Evolutionary conservation across 2,329 filamentous ascomycete species (phyloP).

Genomic region (Orbilia javanica): DNA sequence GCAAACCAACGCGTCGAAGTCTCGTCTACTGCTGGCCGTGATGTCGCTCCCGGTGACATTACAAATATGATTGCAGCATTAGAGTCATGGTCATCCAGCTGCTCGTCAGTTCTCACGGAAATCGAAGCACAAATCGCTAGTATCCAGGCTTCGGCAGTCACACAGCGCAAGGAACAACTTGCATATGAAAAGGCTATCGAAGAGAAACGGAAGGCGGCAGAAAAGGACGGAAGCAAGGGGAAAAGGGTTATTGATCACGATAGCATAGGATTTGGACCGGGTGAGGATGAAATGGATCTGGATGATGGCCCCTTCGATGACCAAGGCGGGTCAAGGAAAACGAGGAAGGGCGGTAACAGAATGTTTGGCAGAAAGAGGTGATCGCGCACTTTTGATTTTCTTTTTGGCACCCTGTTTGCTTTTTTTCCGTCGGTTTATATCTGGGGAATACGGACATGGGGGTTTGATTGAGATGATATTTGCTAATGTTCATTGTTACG

Average conservation of each 20-base stretch:
- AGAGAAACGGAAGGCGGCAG: conserved; percentile 65
- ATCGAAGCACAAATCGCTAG: conserved; percentile 80
- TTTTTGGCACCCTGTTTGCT: conserved; percentile 12
- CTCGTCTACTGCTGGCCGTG: conserved; percentile 84
- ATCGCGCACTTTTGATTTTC: conserved; percentile 42
- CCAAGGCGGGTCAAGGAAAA: conserved; percentile 60
- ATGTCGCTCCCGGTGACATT: conserved; percentile 81
- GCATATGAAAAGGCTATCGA: conserved; percentile 70
- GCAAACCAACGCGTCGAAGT: conserved; percentile 80
- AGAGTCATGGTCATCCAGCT: conserved; percentile 81
- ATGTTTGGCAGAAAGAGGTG: conserved; percentile 60
- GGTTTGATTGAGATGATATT: conserved; percentile 22
- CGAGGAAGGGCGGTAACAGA: conserved; percentile 60
- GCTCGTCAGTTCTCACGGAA: conserved; percentile 77
- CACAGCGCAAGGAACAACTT: conserved; percentile 69
- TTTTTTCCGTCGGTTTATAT: conserved; percentile 2
- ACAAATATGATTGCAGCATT: conserved; percentile 77
- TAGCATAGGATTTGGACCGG: conserved; percentile 61
- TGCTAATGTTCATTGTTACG: conserved; percentile 47
- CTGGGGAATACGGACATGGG: background rate
- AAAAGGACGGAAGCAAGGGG: conserved; percentile 60
- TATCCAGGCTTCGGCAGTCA: conserved; percentile 73
- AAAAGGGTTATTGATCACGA: conserved; percentile 62
- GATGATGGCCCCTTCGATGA: conserved; percentile 60
- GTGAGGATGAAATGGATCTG: conserved; percentile 62